phyloP scores from a whole-genome alignment of 352 stramenopile genomes.

The Phytophthora tentaculata region DNA sequence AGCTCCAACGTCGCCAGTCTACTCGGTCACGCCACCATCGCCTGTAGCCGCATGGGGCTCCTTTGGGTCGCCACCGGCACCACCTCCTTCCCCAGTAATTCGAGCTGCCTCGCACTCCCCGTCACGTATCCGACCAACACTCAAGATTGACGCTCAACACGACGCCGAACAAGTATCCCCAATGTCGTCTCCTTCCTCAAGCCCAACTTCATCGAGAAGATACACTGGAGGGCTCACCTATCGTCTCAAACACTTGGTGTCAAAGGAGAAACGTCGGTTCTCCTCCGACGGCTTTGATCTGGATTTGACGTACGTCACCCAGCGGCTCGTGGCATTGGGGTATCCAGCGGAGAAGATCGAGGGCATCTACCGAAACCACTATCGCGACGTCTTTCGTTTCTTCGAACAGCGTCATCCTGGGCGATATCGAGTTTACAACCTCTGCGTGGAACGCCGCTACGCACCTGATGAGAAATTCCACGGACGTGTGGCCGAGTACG shows the following conservation, averaged over 20 bases:
- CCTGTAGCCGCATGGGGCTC: slow-evolving; percentile 21
- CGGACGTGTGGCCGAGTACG: slow-evolving; percentile 72
- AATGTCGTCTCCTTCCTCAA: slow-evolving; percentile 27
- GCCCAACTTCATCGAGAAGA: slow-evolving; percentile 26
- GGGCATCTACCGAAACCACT: slow-evolving; percentile 90
- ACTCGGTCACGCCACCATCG: slow-evolving; percentile 22
- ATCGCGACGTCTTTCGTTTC: slow-evolving; percentile 91
- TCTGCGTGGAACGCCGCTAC: slow-evolving; percentile 89
- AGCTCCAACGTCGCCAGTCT: slow-evolving; percentile 3
- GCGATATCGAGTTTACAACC: slow-evolving; percentile 92
- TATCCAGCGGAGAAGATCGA: slow-evolving; percentile 91
- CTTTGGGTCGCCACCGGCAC: slow-evolving; percentile 9
- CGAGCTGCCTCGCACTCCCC: slow-evolving; percentile 9
- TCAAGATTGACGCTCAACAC: slow-evolving; percentile 38
- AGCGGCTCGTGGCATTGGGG: slow-evolving; percentile 87
- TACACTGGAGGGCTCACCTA: slow-evolving; percentile 43
- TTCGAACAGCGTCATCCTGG: slow-evolving; percentile 83
- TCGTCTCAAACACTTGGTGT: slow-evolving; percentile 86
- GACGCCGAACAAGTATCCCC: slow-evolving; percentile 18
- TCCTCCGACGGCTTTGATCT: slow-evolving; percentile 91
- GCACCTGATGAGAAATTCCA: slow-evolving; percentile 79
- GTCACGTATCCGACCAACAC: slow-evolving; percentile 19
- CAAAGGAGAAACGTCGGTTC: slow-evolving; percentile 91
- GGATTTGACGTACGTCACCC: slow-evolving; percentile 92
- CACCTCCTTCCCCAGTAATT: slow-evolving; percentile 21